Evolutionary conservation across 352 stramenopile species (phyloP).

Genomic region (Globisporangium apiculatum): DNA sequence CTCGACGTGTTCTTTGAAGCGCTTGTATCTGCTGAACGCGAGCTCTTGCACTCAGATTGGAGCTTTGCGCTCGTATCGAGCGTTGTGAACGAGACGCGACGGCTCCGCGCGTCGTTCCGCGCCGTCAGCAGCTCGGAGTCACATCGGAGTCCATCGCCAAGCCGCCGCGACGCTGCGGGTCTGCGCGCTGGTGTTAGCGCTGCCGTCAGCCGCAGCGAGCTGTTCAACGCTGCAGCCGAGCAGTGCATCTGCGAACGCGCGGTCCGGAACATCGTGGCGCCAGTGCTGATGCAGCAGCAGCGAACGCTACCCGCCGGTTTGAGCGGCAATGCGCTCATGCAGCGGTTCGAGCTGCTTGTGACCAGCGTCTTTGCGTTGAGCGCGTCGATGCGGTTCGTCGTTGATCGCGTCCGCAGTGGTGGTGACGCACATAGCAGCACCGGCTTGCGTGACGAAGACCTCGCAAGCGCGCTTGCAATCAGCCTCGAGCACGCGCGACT

Average conservation of each 20-base stretch:
- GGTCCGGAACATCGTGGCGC: conserved; percentile 2
- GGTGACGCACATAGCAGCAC: not conserved
- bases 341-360: conserved; percentile 8
- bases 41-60: not conserved
- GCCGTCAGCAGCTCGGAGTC: not conserved
- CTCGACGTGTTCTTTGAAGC: conserved; percentile 20
- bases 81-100: conserved; percentile 5
- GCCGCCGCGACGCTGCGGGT: not conserved
- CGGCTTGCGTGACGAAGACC: conserved; percentile 15
- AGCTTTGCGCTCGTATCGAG: conserved; percentile 1
- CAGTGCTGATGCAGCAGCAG: not conserved
- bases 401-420: not conserved
- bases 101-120: conserved; percentile 3
- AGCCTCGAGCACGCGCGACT: conserved; percentile 25
- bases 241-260: conserved; percentile 9
- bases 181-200: too few species aligned
- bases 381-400: conserved; percentile 15
- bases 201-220: not conserved
- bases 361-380: conserved; percentile 22
- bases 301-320: not conserved
- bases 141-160: not conserved
- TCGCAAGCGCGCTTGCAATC: conserved; percentile 40
- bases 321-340: not conserved
- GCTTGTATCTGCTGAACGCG: conserved; percentile 9
- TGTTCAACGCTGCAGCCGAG: conserved; percentile 5